Evolutionary conservation across 2,329 filamentous ascomycete species (phyloP), one percentile per base, ranked within the genome.

Genomic region (Colletotrichum cuscutae): DNA sequence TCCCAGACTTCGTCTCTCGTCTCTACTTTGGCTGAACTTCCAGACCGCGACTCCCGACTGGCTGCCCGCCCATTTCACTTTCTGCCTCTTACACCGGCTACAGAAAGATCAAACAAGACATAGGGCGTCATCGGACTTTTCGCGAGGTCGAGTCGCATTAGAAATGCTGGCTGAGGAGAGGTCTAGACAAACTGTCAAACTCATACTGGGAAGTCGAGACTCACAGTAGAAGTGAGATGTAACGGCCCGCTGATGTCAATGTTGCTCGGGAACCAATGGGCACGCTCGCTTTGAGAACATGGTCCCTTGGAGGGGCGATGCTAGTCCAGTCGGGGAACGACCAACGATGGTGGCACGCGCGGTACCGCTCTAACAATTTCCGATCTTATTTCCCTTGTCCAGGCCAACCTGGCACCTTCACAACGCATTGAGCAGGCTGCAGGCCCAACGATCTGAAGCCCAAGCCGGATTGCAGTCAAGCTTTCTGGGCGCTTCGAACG

Each of bases 181-280:
- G 8, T 42, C 37, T 49, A 22, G 42, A 19, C 42, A 49, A n/a
- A n/a, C 42, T 11, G 19, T 49, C 42, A 8, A 49, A 49, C 19
- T 49, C 42, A n/a, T 26, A n/a, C 24, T 57, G 56, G 60, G 32
- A 42, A 42, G 13, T 42, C 37, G 37, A 42, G 15, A 42, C 37
- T 42, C 37, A 42, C 37, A 42, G 37, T 19, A 19, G 37, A 42
- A 71, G 26, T 65, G 42, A 71, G 32, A 61, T 61, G 24, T 56
- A 65, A 56, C 71, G 60, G 60, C 66, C 71, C 71, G 61, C 61
- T 65, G 46, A 26, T 57, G 56, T 70, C 66, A 70, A 61, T 30
- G 28, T 56, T 6, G 8, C 0, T 30, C 8, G 30, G 35, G 49
- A 37, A n/a, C 71, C 71, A 72, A 61, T 72, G 4, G 59, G n/a